Base-by-base conservation (phyloP, 106 monocot genomes). In the Posidonia australis region DNA sequence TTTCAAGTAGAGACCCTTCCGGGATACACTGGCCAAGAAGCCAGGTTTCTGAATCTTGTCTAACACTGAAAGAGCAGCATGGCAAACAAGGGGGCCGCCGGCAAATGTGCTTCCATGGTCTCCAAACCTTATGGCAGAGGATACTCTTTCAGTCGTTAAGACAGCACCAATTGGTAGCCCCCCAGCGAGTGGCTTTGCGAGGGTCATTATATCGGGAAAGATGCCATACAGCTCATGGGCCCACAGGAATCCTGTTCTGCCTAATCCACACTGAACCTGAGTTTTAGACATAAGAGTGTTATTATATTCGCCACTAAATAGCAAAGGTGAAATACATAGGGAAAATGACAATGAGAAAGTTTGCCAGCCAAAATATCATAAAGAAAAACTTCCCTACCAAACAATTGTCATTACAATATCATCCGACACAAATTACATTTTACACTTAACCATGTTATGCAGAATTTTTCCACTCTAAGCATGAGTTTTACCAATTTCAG, bases 181-280 rank as follows among this genome's bases (percentile, higher is more conserved):
- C 23, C 80, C 82, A 5, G 89, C 93, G 4, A 94, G 81, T 16
- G 89, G 93, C 53, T 94, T 96, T 25, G 94, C 90, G 7, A 96
- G 77, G n/a, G 86, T 90, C 89, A 96, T 96, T 5, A 96, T 87
- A 54, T 96, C 86, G 0, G 89, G 94, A 2, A 45, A 14, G 28
- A 86, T 68, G 7, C 70, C 82, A 28, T 74, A 96, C 13, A 76
- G 63, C 67, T 96, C 94, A 23, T 96, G 77, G 9, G 94, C 90
- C 89, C 90, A 96, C 36, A 96, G 71, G 57, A 80, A 47, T 56
- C 90, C 90, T 1, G 86, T 87, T 28, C 90, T 84, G 9, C 94
- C 94, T 19, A 90, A 60, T 9, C 94, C 90, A 31, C 94, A 96
- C 51, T 96, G 94, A 22, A 96, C 90, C 90, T 96, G 78, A 23